These are phyloP conservation scores for Elaeis guineensis DNA, from an alignment of 176 grass and related monocot species.

Conservation along the genomic window DNA sequence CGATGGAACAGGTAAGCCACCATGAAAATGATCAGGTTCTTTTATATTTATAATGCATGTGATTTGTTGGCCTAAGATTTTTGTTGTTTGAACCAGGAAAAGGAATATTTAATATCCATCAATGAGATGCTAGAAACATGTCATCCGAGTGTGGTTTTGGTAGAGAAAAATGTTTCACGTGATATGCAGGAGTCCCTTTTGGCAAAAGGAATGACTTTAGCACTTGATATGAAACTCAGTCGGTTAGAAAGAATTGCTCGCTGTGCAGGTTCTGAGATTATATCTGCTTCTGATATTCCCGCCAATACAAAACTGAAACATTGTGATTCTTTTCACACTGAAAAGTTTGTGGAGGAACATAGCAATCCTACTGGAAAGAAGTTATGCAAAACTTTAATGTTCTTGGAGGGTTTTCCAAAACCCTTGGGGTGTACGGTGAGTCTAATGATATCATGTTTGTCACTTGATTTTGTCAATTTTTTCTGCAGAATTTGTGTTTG, in stretches of 20 bases:
- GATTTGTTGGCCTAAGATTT: slow-evolving; percentile 2
- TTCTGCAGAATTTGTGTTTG: no score
- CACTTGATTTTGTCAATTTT: no score
- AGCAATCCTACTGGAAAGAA: slow-evolving; percentile 48
- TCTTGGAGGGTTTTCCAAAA: slow-evolving; percentile 66
- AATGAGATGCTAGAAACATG: slow-evolving; percentile 67
- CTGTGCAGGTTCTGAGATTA: slow-evolving; percentile 76
- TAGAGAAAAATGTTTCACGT: slow-evolving; percentile 82
- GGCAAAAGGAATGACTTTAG: slow-evolving; percentile 57
- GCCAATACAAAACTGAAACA: slow-evolving; percentile 46
- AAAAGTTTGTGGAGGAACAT: slow-evolving; percentile 69
- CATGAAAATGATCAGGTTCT: not conserved
- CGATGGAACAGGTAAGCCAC: slow-evolving; percentile 64
- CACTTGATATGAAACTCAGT: slow-evolving; percentile 69
- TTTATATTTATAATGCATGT: no score
- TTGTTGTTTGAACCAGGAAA: slow-evolving; percentile 44
- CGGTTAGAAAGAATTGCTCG: slow-evolving; percentile 69
- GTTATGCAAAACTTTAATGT: slow-evolving; percentile 76
- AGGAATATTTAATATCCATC: slow-evolving; percentile 44
- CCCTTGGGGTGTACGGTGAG: slow-evolving; percentile 81
- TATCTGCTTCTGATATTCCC: slow-evolving; percentile 64
- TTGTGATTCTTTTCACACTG: slow-evolving; percentile 69
- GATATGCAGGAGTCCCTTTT: slow-evolving; percentile 70
- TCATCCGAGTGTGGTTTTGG: slow-evolving; percentile 69
- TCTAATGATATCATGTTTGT: not conserved